phyloP scores from a whole-genome alignment of 345 rosid genomes.

The Rhodamnia rubescens region DNA sequence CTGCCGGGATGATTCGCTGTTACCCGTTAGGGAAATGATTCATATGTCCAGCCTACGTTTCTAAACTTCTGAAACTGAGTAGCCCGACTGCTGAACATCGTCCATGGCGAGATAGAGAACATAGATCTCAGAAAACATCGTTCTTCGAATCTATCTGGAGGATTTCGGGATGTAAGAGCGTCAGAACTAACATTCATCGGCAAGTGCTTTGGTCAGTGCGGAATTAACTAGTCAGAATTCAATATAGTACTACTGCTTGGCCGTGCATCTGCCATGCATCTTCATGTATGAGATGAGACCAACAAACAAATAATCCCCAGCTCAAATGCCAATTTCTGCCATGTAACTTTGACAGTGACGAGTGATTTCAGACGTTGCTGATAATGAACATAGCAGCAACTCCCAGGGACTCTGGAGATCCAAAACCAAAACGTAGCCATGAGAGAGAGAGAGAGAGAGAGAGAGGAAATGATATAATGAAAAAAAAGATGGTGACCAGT shows the following conservation, averaged over 20 bases:
- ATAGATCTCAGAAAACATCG: neutral
- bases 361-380: neutral
- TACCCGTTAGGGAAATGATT: neutral
- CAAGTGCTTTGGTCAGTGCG: neutral
- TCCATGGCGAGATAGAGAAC: neutral
- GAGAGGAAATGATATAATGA: neutral
- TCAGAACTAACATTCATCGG: neutral
- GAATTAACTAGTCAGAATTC: neutral
- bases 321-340: neutral
- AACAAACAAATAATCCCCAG: neutral
- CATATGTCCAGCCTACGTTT: neutral
- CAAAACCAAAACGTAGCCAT: neutral
- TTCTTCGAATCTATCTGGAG: neutral
- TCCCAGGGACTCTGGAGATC: neutral
- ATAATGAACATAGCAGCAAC: neutral
- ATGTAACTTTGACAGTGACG: neutral
- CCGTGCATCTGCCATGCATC: neutral
- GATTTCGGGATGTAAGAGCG: neutral
- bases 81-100: neutral
- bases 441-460: neutral
- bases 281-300: neutral
- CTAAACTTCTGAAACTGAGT: neutral
- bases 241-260: neutral
- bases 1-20: neutral
- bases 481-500: neutral